Base-by-base conservation (phyloP, 2,329 filamentous ascomycete species). In the Dactylellina leptospora region DNA sequence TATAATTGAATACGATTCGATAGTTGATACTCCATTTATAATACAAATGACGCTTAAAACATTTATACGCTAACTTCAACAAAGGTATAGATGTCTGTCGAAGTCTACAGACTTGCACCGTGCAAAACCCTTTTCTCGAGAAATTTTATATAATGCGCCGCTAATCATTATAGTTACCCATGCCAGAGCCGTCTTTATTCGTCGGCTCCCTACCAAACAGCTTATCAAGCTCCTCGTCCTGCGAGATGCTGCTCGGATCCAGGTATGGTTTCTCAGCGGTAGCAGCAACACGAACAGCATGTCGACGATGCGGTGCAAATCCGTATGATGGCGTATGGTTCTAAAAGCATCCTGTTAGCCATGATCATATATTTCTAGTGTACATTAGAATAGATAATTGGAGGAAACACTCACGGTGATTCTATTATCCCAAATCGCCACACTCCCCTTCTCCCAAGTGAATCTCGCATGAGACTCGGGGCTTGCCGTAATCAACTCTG, bases 391-490 rank as follows among this genome's bases (percentile, higher is more conserved):
- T 13, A 3, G 20, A 53, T 8, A 23, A 36, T 4, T 18, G 2
- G 16, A 40, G 33, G 30, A 9, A 36, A 18, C 20, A 77, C 80
- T 76, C 77, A 86, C 83, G 47, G 82, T 83, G 36, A 83, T 80
- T 16, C 87, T 81, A 74, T 89, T 90, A 76, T 90, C 87, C 87
- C 88, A 90, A 66, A 90, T 83, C 0, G 87, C 87, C 1, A 90
- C 85, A 64, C 89, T 88, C 42, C 85, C 83, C 73, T 85, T 84
- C 44, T 83, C 82, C 87, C 88, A 89, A 74, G 85, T 83, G 76
- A 88, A 86, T 16, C 89, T 83, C 4, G 85, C 88, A 75, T 91
- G 88, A 69, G 89, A 82, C 78, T 92, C 90, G 42, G 89, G 88
- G 4, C 83, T 86, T 1, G 84, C 84, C 1, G 83, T 79, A 4